Base-by-base conservation (phyloP, 371 early-diverging fungal species). In the Syncephalastrum sp. region DNA sequence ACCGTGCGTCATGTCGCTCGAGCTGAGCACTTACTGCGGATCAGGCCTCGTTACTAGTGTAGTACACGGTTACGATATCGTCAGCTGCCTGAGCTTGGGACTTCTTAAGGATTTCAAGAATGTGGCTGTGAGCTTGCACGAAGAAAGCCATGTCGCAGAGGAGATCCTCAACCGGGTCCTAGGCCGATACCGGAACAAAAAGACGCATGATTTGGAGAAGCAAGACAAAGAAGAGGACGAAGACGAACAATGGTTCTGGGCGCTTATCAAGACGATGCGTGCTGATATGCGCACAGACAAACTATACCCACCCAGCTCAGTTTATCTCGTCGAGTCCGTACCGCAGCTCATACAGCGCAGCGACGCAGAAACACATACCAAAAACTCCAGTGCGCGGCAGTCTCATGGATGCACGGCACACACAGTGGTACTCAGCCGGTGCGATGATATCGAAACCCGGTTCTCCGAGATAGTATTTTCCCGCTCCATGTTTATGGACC, bases 271-370 rank as follows among this genome's bases (percentile, higher is more conserved):
- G 67, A 90, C 90, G 0, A 76, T 91, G 79, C 79, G 91, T 3
- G 91, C 92, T 0, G 88, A 84, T 50, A 91, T 91, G 91, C 74
- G 79, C 23, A 77, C 85, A 2, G 91, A 89, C 52, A 93, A 93
- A 53, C 73, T 93, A 15, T 89, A 88, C 55, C 93, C 93, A 14
- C 90, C 93, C 0, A 83, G 86, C 2, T 83, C 83, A 2, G 82
- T 90, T 4, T 91, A 87, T 64, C 61, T 79, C 12, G 64, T 92
- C 38, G 86, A 82, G 53, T 79, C 78, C 4, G 65, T 61, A 46
- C 79, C 64, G 45, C 80, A 60, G 29, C 66, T 72, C 50, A 62
- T 48, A 23, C 68, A 56, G 42, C 59, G 56, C 57, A 60, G 50
- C 24, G 53, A 60, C n/a, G 38, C 64, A 13, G 53, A 53, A 17